Percentiles rank a stretch among this genome's conserved stretches.
Conservation (phyloP, 805 yeast species). For the Ogataea siamensis region DNA sequence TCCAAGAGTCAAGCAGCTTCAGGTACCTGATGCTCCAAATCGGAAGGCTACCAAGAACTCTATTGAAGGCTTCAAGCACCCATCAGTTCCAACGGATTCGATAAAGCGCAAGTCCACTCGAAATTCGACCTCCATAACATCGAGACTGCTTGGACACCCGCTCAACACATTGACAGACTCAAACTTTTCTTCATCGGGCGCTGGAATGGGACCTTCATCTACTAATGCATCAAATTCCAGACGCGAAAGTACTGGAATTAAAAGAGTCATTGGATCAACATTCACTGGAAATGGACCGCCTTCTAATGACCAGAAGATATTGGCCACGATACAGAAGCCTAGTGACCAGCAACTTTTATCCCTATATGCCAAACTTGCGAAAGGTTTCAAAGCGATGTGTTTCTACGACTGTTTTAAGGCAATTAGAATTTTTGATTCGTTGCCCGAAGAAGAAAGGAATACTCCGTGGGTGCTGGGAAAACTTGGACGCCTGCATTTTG, state of each 20-base stretch:
- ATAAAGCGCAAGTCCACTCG: constrained; percentile 28
- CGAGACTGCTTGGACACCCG: constrained; percentile 29
- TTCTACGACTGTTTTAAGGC: constrained; percentile 80
- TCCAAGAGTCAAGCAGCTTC: constrained; percentile 38
- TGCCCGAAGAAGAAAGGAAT: constrained; percentile 60
- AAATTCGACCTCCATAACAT: constrained; percentile 30
- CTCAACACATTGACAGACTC: constrained; percentile 26
- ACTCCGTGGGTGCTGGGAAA: constrained; percentile 86
- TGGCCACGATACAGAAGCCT: constrained; percentile 12
- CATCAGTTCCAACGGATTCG: constrained; percentile 26
- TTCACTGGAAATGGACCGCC: constrained; percentile 15
- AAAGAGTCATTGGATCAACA: constrained; percentile 28
- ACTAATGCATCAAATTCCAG: constrained; percentile 8
- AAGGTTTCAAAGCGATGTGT: constrained; percentile 57
- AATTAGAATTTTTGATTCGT: constrained; percentile 58
- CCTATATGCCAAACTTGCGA: constrained; percentile 54
- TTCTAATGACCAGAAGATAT: constrained; percentile 5
- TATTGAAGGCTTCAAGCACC: constrained; percentile 27
- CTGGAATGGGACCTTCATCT: constrained; percentile 7
- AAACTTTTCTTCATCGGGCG: constrained; percentile 18
- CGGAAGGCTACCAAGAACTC: constrained; percentile 34
- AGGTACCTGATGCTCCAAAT: constrained; percentile 39
- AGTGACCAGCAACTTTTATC: constrained; percentile 43
- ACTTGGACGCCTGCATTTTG: constrained; percentile 80
- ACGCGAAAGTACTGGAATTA: constrained; percentile 21